Conservation (phyloP, 192 early-diverging fungal species). For the Umbelopsis vinacea region DNA sequence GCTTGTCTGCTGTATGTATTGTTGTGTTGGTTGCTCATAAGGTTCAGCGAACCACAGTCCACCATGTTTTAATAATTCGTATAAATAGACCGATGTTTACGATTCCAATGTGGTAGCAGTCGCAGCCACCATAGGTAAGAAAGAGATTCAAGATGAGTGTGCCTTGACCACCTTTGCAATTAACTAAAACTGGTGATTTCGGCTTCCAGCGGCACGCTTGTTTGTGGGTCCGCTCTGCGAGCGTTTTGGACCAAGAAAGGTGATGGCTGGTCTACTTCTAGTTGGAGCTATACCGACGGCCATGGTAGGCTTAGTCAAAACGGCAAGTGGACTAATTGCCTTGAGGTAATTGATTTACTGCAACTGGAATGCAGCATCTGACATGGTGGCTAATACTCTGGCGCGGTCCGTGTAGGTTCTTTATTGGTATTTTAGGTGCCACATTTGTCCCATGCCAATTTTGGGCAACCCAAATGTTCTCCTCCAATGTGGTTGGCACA, state of each 20-base stretch:
- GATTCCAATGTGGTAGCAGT: conserved; percentile 56
- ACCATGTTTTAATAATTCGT: no score
- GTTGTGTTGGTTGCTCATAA: no score
- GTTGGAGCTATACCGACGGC: conserved; percentile 59
- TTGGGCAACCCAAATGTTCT: conserved; percentile 69
- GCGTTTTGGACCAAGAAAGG: conserved; percentile 47
- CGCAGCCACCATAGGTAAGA: conserved; percentile 52
- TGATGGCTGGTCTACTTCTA: conserved; percentile 59
- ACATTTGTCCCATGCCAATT: conserved; percentile 75
- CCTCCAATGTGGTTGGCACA: conserved; percentile 58
- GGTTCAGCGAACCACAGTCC: background rate
- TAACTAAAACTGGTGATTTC: background rate
- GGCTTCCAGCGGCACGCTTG: conserved; percentile 34
- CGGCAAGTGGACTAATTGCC: conserved; percentile 51
- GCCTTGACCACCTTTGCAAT: background rate
- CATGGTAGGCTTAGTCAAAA: conserved; percentile 47
- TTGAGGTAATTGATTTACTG: conserved; percentile 60
- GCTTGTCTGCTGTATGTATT: conserved; percentile 38
- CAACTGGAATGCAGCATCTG: conserved; percentile 23
- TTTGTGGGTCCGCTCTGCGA: conserved; percentile 51
- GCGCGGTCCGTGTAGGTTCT: background rate
- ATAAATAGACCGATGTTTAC: conserved; percentile 34
- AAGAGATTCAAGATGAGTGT: background rate
- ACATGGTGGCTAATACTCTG: background rate
- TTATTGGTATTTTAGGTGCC: conserved; percentile 60